Conservation (phyloP, 306 rosid species). For the Citrullus mucosospermus region DNA sequence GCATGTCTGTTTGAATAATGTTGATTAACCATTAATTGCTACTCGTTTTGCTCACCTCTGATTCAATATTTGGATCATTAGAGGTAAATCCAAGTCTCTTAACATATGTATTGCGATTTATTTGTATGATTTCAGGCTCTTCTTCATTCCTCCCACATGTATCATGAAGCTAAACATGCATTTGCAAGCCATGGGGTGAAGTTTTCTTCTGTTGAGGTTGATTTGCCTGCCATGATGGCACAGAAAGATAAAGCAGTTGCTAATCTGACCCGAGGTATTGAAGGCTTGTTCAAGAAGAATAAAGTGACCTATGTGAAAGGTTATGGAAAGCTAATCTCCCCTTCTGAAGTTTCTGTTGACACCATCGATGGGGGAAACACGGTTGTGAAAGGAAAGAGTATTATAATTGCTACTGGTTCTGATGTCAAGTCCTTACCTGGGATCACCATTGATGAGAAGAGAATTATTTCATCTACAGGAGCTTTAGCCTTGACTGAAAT, state of each 20-base stretch:
- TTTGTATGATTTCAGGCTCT: slow-evolving; percentile 53
- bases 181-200: slow-evolving; percentile 77
- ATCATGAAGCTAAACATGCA: slow-evolving; percentile 87
- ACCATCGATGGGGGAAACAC: slow-evolving; percentile 56
- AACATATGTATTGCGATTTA: background rate
- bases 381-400: slow-evolving; percentile 73
- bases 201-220: slow-evolving; percentile 70
- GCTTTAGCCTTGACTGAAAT: slow-evolving; percentile 80
- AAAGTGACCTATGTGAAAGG: slow-evolving; percentile 94
- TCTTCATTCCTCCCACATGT: slow-evolving; percentile 94
- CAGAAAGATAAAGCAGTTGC: slow-evolving; percentile 89
- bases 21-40: background rate
- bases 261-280: slow-evolving; percentile 79
- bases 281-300: slow-evolving; percentile 94
- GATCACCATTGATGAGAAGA: slow-evolving; percentile 85
- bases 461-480: slow-evolving; percentile 85
- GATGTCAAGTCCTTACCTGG: slow-evolving; percentile 93
- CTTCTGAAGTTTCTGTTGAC: slow-evolving; percentile 85
- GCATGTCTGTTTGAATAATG: background rate
- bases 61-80: background rate
- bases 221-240: slow-evolving; percentile 86
- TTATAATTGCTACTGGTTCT: slow-evolving; percentile 91
- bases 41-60: background rate
- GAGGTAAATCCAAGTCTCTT: background rate
- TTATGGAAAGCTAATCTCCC: slow-evolving; percentile 73